phyloP scores from a whole-genome alignment of 441 rosid genomes.

The Dalechampia spathulata region DNA sequence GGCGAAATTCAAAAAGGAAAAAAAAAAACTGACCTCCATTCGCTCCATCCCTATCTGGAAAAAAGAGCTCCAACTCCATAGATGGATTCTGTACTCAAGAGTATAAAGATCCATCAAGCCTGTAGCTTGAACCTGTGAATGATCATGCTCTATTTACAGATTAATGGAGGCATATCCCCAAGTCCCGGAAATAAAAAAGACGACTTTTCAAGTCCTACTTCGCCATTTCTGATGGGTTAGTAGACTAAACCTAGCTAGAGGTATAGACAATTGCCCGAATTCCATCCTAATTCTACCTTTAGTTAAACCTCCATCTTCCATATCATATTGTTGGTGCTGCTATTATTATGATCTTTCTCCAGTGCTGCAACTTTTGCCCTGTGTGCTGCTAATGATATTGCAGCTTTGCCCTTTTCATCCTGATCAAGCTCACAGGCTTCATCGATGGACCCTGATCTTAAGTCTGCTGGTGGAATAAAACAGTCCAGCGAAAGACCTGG shows the following conservation, averaged over 20 bases:
- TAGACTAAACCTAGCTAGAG: conserved; percentile 25
- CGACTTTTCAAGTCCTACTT: conserved; percentile 26
- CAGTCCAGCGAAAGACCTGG: conserved; percentile 84
- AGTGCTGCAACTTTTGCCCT: conserved; percentile 66
- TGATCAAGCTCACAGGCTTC: conserved; percentile 57
- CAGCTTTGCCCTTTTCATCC: conserved; percentile 55
- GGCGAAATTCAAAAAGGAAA: too few relatives aligned
- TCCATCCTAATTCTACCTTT: conserved; percentile 20
- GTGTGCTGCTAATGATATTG: conserved; percentile 33
- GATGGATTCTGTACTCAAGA: conserved; percentile 45
- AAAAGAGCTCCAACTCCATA: conserved; percentile 52
- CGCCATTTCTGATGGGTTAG: conserved; percentile 38
- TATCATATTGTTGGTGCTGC: conserved; percentile 29
- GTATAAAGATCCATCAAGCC: conserved; percentile 39
- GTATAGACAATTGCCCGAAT: conserved; percentile 42
- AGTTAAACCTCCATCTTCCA: conserved; percentile 51
- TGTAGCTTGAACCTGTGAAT: conserved; percentile 31
- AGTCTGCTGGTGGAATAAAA: conserved; percentile 81
- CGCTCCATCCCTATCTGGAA: conserved; percentile 58
- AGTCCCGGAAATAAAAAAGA: conserved; percentile 28
- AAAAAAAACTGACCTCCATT: conserved; percentile 52
- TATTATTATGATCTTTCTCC: conserved; percentile 34
- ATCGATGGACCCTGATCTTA: conserved; percentile 42
- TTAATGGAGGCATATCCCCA: conserved; percentile 41
- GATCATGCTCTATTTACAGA: conserved; percentile 62